Percentiles rank a stretch among this genome's conserved stretches.
These are phyloP conservation scores for Didymosphaeria variabile DNA, from an alignment of 2,329 filamentous ascomycete genomes.

Conservation along the genomic window DNA sequence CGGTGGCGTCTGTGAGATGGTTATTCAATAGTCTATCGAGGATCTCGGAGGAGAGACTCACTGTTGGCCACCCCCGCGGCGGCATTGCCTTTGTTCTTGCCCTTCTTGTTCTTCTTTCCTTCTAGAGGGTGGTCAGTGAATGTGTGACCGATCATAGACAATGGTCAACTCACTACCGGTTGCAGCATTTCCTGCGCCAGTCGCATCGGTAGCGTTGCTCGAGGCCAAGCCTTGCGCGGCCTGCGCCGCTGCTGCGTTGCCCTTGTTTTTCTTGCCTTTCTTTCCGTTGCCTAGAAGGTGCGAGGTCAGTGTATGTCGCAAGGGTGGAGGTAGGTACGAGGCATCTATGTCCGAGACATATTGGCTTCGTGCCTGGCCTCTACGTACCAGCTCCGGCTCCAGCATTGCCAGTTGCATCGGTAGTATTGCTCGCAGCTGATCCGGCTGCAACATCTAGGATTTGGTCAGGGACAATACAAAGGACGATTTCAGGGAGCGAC, in stretches of 20 bases:
- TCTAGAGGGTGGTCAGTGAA: not conserved
- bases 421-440: constrained; percentile 8
- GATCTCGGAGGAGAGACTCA: not conserved
- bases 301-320: not conserved
- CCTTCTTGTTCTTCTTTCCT: not conserved
- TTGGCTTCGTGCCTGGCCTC: not conserved
- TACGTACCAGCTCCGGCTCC: constrained; percentile 9
- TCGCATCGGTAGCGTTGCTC: not conserved
- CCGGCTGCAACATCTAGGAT: constrained; percentile 3
- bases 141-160: no score
- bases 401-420: constrained; percentile 4
- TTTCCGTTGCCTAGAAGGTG: constrained; percentile 8
- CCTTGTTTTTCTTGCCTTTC: not conserved
- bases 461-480: not conserved
- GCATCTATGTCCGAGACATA: not conserved
- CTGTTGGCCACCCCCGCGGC: constrained; percentile 3
- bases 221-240: constrained; percentile 6
- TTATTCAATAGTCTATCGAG: not conserved
- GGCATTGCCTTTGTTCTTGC: not conserved
- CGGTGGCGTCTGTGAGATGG: constrained; percentile 23
- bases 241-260: constrained; percentile 10
- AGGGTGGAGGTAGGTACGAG: not conserved
- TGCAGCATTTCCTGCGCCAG: not conserved
- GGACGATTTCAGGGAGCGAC: no score
- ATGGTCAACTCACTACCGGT: not conserved